Evolutionary conservation across 805 yeast species (phyloP), one percentile per base, ranked within the genome.

Genomic region (Blastobotrys robertii): DNA sequence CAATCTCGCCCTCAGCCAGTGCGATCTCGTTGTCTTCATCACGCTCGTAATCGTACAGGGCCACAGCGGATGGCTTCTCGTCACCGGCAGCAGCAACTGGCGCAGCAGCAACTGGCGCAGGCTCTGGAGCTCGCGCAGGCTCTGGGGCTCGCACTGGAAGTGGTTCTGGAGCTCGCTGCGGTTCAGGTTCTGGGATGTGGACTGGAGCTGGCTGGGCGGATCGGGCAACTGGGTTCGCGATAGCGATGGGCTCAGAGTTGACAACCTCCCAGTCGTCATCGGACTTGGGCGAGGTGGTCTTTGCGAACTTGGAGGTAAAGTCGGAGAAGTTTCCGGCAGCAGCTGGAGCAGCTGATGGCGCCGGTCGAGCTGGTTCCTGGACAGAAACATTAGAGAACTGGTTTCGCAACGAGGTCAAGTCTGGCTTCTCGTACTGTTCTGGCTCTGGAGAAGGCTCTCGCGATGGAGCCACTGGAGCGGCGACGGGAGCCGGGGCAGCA

Each of bases 11-110:
- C 52, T 79, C 88, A 13, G 50, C 65, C 38, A 84, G 74, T 0
- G 70, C 70, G 41, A 84, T 74, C 59, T 84, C 94, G 53, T 83
- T 81, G 43, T 80, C 88, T 54, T 82, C 94, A 47, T 76, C 85
- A 54, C 77, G 76, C 50, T 69, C 79, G 50, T 81, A 82, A 47
- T 82, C 92, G 60, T 86, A 92, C 56, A 79, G 81, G 4, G 92
- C 97, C 47, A 76, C 59, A 1, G 97, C 98, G 30, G 69, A 61
- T 8, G 61, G 55, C 13, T 19, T 19, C 6, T 19, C 25, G 25
- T 53, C 39, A 11, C 31, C 30, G 19, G 46, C 34, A 14, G 38
- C 13, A 16, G 36, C 33, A 8, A 29, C 41, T 7, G 28, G 33
- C 3, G 41, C 8, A 10, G 38, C 19, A 2, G 28, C 5, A 3